Percentiles rank a stretch among this genome's conserved stretches.
These are phyloP conservation scores for Ramaria sp. DNA, from an alignment of 768 basidiomycete genomes.

Conservation along the genomic window DNA sequence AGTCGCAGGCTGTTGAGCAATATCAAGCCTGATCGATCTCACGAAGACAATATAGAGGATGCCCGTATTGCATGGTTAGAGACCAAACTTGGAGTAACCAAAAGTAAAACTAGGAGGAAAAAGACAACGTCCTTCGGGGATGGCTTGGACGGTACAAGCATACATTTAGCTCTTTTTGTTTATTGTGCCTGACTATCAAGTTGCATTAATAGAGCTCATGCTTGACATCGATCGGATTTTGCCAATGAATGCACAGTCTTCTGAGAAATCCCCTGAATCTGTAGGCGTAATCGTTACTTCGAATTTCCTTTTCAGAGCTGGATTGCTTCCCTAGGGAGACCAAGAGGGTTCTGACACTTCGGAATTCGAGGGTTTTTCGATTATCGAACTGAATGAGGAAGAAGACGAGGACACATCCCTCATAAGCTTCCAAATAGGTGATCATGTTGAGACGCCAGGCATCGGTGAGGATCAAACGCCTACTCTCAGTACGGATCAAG, in stretches of 20 bases:
- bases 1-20: conserved; percentile 2
- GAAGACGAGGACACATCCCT: conserved; percentile 21
- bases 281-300: not conserved
- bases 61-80: conserved; percentile 80
- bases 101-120: conserved; percentile 31
- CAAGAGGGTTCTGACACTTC: not conserved
- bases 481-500: conserved; percentile 1
- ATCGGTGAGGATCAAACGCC: conserved; percentile 10
- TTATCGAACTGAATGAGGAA: conserved; percentile 24
- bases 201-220: conserved; percentile 35
- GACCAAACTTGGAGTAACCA: conserved; percentile 52
- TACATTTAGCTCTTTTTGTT: too few relatives aligned
- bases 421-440: conserved; percentile 7
- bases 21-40: conserved; percentile 17
- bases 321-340: not conserved
- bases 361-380: conserved; percentile 18
- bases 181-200: not conserved
- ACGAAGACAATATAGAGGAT: conserved; percentile 61
- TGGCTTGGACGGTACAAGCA: conserved; percentile 63
- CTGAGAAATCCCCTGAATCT: not conserved
- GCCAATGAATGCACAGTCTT: conserved; percentile 11
- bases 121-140: conserved; percentile 42
- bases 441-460: conserved; percentile 5
- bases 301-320: not conserved
- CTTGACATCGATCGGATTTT: conserved; percentile 24